phyloP scores from a whole-genome alignment of 2,329 filamentous ascomycete species.

The Leptodontidium sp. region DNA sequence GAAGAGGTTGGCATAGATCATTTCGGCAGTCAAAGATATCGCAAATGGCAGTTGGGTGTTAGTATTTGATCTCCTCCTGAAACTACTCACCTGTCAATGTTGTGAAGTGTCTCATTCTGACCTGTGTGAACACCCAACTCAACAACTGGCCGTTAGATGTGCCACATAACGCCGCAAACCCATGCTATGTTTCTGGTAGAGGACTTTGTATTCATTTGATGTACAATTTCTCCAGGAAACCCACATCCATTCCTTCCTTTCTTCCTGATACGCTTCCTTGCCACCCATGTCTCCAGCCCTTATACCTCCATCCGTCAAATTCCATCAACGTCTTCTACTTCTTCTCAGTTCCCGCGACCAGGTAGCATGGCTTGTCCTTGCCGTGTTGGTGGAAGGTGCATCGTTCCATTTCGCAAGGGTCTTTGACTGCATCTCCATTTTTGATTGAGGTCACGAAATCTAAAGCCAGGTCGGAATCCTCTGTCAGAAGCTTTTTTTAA shows the following conservation, averaged over 20 bases:
- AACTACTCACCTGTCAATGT: not conserved
- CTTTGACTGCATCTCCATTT: not conserved
- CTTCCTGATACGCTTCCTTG: not conserved
- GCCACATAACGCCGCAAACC: too few species aligned
- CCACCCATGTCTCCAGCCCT: not conserved
- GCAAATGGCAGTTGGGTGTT: not conserved
- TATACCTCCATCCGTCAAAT: not conserved
- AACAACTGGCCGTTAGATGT: too few species aligned
- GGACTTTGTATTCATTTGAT: not conserved
- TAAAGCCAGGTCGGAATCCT: not conserved
- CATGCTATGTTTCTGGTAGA: not conserved
- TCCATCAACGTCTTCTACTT: not conserved
- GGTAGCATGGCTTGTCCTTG: not conserved
- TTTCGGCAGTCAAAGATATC: not conserved
- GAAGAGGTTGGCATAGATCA: constrained; percentile 32
- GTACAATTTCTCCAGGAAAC: not conserved
- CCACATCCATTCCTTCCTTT: not conserved
- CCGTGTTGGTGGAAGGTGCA: not conserved
- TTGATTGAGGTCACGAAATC: not conserved
- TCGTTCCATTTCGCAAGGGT: not conserved
- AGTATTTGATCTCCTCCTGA: not conserved
- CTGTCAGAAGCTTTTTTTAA: not conserved
- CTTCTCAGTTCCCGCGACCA: not conserved
- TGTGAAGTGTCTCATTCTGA: not conserved
- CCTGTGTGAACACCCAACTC: too few species aligned